Evolutionary conservation across 108 stramenopile species (phyloP), one percentile per base, ranked within the genome.

Genomic region (Ochromonas danica): DNA sequence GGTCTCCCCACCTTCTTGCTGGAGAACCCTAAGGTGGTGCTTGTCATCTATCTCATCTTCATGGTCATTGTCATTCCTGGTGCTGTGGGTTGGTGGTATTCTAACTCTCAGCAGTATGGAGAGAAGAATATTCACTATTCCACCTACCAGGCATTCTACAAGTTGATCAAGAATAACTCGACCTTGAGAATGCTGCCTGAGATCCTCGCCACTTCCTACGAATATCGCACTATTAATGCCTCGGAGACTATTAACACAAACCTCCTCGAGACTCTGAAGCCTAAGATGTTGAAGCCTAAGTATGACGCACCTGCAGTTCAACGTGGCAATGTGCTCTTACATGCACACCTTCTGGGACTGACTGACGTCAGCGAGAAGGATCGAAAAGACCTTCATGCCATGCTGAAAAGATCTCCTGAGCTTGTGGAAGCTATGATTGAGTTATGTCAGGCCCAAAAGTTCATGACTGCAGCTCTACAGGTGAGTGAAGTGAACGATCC

Each of bases 81-180:
- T 22, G 90, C 85, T 28, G 94, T 98, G 10, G 94, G 90, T 86
- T 82, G 85, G 0, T 98, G 96, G 87, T 98, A 98, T 88, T 90
- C 94, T 71, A 89, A 95, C 77, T 95, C 94, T 1, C 90, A 90
- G 81, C 93, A 96, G 61, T 96, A 90, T 82, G 96, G 96, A 17
- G 97, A 98, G 86, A 98, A 96, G 84, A 93, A 96, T 81, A 94
- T 98, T 84, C 95, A 96, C 94, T 96, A 96, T 88, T 93, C 95
- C 80, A 93, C 95, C 40, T 98, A 96, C 83, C 88, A 90, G 1
- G 95, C 93, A 92, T 95, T 89, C 85, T 93, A 96, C 80, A 89
- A 94, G 80, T 88, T 91, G 27, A 83, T 97, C 28, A 88, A 89
- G 74, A 91, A 92, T 40, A 89, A 90, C 82, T 90, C 89, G 30